These are phyloP conservation scores for Vitis cinerea DNA, from an alignment of 164 flowering plant genomes.

Conservation along the genomic window DNA sequence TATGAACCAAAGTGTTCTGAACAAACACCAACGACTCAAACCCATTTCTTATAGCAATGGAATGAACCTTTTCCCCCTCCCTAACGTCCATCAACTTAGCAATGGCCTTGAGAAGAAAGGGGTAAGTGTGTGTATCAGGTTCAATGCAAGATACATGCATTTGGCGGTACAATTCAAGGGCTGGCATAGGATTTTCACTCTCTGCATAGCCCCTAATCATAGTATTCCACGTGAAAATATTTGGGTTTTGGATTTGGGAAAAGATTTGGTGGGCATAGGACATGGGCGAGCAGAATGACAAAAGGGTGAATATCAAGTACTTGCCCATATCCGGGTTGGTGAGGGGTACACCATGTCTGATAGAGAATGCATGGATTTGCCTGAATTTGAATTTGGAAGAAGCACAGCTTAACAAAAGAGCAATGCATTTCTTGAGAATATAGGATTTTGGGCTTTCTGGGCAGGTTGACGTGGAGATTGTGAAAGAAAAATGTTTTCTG, in stretches of 20 bases:
- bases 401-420: slow-evolving; percentile 25
- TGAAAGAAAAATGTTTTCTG: background rate
- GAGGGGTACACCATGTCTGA: slow-evolving; percentile 31
- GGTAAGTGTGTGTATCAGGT: slow-evolving; percentile 46
- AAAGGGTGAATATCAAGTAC: slow-evolving; percentile 29
- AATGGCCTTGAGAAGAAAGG: slow-evolving; percentile 41
- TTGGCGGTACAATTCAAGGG: slow-evolving; percentile 20
- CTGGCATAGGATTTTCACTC: slow-evolving; percentile 31
- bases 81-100: slow-evolving; percentile 26
- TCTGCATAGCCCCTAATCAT: slow-evolving; percentile 48
- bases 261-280: slow-evolving; percentile 31
- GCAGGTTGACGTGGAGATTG: background rate
- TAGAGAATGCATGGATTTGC: slow-evolving; percentile 42
- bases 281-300: slow-evolving; percentile 31
- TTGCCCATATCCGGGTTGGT: slow-evolving; percentile 28
- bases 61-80: slow-evolving; percentile 35
- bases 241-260: slow-evolving; percentile 19
- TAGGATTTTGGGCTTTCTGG: slow-evolving; percentile 9
- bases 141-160: slow-evolving; percentile 21
- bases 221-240: slow-evolving; percentile 39
- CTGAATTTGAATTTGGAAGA: slow-evolving; percentile 27
- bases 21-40: slow-evolving; percentile 37
- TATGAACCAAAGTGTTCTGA: slow-evolving; percentile 37
- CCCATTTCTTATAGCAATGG: slow-evolving; percentile 26
- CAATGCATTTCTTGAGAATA: slow-evolving; percentile 28